phyloP scores from a whole-genome alignment of 2,329 filamentous ascomycete species.

The Emmonsiellopsis sp. region DNA sequence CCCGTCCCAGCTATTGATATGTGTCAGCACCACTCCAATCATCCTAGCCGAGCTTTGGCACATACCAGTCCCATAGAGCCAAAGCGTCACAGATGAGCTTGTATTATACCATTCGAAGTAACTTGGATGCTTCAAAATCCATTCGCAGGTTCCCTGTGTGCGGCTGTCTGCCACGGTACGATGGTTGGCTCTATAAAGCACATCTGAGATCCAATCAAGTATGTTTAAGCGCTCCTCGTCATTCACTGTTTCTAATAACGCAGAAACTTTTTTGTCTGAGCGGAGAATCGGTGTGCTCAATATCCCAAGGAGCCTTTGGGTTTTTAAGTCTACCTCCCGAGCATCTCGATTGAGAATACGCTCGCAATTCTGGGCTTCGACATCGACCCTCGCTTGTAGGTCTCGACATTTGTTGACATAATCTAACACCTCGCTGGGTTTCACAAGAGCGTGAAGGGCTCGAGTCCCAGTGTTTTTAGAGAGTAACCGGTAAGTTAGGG shows the following conservation, averaged over 20 bases:
- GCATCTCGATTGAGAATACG: background rate
- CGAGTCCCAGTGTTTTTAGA: conserved; percentile 3
- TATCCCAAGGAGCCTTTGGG: background rate
- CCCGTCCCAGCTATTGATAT: conserved; percentile 18
- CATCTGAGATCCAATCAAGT: background rate
- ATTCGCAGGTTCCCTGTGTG: background rate
- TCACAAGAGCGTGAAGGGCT: conserved; percentile 7
- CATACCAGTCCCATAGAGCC: conserved; percentile 13
- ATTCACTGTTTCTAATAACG: conserved; percentile 3
- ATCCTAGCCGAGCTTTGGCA: background rate
- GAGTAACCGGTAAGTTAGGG: conserved; percentile 2
- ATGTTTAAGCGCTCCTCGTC: background rate
- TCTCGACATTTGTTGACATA: background rate
- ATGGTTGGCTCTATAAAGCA: background rate
- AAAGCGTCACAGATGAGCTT: conserved; percentile 12
- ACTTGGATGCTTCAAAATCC: background rate
- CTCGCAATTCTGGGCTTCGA: conserved; percentile 8
- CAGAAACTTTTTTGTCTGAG: conserved; percentile 5
- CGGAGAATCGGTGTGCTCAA: background rate
- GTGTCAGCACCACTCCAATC: background rate
- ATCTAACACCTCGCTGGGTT: conserved; percentile 6
- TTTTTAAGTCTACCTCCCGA: background rate
- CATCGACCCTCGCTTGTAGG: conserved; percentile 7
- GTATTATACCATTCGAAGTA: conserved; percentile 13
- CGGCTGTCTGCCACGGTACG: background rate